phyloP scores from a whole-genome alignment of 371 early-diverging fungal genomes.

The Parasitella parasitica region DNA sequence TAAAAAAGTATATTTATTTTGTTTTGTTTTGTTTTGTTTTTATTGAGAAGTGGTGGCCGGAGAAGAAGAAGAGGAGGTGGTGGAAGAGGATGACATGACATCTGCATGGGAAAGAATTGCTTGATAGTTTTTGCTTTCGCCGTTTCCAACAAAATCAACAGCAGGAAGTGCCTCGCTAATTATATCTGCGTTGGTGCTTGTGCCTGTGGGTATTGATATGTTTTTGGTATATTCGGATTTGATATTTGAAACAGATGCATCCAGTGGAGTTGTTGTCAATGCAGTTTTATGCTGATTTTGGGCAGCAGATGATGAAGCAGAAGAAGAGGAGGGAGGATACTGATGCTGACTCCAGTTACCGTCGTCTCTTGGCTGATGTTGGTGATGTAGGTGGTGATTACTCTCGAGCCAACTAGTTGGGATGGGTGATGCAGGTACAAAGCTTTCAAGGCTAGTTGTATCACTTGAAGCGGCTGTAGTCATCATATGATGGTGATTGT shows the following conservation, averaged over 20 bases:
- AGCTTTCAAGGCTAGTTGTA: slow-evolving; percentile 1
- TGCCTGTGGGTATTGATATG: neutral
- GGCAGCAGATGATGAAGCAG: neutral
- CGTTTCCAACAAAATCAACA: neutral
- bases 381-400: neutral
- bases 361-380: neutral
- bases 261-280: neutral
- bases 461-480: neutral
- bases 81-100: neutral
- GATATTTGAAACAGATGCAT: neutral
- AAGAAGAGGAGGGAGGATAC: neutral
- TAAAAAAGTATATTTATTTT: too few species aligned
- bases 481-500: neutral
- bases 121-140: neutral
- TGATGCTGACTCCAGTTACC: neutral
- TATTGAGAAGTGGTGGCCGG: neutral
- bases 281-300: neutral
- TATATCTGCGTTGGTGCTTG: neutral
- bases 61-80: neutral
- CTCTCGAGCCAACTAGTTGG: slow-evolving; percentile 1
- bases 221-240: neutral
- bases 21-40: too few species aligned
- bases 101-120: neutral
- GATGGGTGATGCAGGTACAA: slow-evolving; percentile 6
- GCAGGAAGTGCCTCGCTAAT: neutral